These are phyloP conservation scores for Violaceomyces palustris DNA, from an alignment of 1,284 basidiomycete species.

Conservation along the genomic window DNA sequence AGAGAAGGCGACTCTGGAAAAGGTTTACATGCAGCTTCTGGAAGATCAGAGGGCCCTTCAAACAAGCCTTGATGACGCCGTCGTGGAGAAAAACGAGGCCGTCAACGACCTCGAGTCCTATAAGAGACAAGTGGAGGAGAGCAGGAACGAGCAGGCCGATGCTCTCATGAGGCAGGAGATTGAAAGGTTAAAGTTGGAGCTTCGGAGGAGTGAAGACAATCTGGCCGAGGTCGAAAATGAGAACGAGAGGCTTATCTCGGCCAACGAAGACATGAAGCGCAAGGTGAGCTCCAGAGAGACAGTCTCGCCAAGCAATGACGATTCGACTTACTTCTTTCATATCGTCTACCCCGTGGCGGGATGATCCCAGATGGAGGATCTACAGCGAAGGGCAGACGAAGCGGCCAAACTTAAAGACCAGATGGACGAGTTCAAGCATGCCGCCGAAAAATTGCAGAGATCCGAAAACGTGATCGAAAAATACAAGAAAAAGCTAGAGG, in stretches of 20 bases:
- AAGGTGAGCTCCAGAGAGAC: slow-evolving; percentile 23
- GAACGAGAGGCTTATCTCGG: slow-evolving; percentile 26
- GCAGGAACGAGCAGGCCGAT: slow-evolving; percentile 28
- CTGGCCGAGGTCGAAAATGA: slow-evolving; percentile 39
- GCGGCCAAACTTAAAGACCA: slow-evolving; percentile 79
- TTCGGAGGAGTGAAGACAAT: slow-evolving; percentile 38
- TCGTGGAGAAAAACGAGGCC: slow-evolving; percentile 27
- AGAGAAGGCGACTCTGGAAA: slow-evolving; percentile 61
- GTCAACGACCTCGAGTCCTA: slow-evolving; percentile 13
- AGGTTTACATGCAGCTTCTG: slow-evolving; percentile 68
- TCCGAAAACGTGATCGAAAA: slow-evolving; percentile 97
- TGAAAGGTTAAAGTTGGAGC: slow-evolving; percentile 32
- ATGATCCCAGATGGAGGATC: slow-evolving; percentile 66
- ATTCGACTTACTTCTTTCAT: too few species aligned
- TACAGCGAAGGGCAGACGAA: slow-evolving; percentile 72
- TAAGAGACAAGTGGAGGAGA: slow-evolving; percentile 29
- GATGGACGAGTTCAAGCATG: slow-evolving; percentile 74
- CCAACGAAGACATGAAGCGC: slow-evolving; percentile 15
- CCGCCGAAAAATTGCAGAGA: slow-evolving; percentile 83
- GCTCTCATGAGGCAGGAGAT: slow-evolving; percentile 36
- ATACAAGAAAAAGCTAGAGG: slow-evolving; percentile 96
- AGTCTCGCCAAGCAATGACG: too few species aligned
- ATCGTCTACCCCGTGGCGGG: too few species aligned
- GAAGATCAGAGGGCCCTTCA: slow-evolving; percentile 71
- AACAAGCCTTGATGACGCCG: slow-evolving; percentile 57